Evolutionary conservation across 805 yeast genomes (phyloP), one percentile per base, ranked within the genome.

Genomic region (Brettanomyces anomalus): DNA sequence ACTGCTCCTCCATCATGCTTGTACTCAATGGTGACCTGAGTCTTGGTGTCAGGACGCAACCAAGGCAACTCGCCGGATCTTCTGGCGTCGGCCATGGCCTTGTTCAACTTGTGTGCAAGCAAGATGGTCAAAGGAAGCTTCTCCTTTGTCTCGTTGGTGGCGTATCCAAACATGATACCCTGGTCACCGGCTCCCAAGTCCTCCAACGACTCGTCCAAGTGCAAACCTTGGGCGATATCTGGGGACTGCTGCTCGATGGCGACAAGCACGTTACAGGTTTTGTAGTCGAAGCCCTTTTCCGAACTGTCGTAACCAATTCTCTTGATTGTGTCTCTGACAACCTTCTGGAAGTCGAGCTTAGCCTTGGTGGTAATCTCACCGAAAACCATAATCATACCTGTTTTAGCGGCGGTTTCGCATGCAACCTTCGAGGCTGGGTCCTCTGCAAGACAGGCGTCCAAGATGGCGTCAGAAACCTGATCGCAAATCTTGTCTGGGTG

Each of bases 141-240:
- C 76, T 93, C 97, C 65, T 90, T 95, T 58, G 98, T 89, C 77
- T 93, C 98, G 62, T 93, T 96, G 50, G 97, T 82, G 58, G 98
- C 98, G 70, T 93, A 93, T 71, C 98, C 98, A 66, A 93, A 93
- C 98, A 93, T 93, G 68, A 93, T 93, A 83, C 98, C 98, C 74
- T 93, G 98, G 75, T 93, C 98, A 81, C 98, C 98, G 53, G 98
- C 98, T 70, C 98, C 98, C 62, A 93, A 80, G 47, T 93, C 94
- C 77, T 93, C 98, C 52, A 93, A 74, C 44, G 85, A 95, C 72
- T 82, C 78, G 66, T 93, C 97, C 72, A 85, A 85, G 72, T 93
- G 97, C 64, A 93, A 80, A 79, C 98, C 98, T 74, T 90, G 97
- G 49, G 98, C 98, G 61, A 93, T 93, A 73, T 93, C 98, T 57